Conservation (phyloP, 2,329 filamentous ascomycete genomes). For the Penicillium verrucosum region DNA sequence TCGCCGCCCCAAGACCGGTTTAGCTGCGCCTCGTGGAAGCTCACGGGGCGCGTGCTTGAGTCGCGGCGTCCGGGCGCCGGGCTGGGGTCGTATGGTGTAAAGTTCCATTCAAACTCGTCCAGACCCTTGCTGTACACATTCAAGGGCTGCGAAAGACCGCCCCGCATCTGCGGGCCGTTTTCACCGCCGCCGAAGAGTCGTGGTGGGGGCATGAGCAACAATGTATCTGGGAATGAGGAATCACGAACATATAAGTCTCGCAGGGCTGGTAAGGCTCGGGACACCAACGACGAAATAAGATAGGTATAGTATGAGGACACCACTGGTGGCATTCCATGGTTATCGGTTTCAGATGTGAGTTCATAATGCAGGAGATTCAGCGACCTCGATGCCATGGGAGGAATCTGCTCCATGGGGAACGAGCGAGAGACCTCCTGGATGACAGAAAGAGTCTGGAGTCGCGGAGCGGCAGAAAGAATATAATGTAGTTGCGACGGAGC, state of each 20-base stretch:
- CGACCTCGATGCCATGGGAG: constrained; percentile 64
- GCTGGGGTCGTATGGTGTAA: constrained; percentile 57
- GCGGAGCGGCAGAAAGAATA: constrained; percentile 43
- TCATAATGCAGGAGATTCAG: constrained; percentile 77
- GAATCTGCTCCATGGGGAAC: constrained; percentile 56
- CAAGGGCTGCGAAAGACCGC: constrained; percentile 54
- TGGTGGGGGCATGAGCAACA: constrained; percentile 68
- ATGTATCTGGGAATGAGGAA: constrained; percentile 73
- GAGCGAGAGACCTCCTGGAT: constrained; percentile 55
- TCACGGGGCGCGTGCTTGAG: constrained; percentile 45
- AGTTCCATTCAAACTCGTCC: constrained; percentile 66
- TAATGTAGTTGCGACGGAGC: constrained; percentile 40
- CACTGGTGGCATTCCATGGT: constrained; percentile 54
- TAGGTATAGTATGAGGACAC: constrained; percentile 74
- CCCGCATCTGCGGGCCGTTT: constrained; percentile 23
- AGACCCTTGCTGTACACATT: constrained; percentile 65
- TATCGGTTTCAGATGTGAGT: constrained; percentile 60
- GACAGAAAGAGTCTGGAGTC: constrained; percentile 51
- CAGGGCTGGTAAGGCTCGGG: constrained; percentile 70
- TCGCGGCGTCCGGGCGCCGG: constrained; percentile 35
- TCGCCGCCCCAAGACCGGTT: constrained; percentile 59
- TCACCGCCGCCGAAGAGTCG: constrained; percentile 48
- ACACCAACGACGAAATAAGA: constrained; percentile 76
- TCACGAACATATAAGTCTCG: constrained; percentile 81
- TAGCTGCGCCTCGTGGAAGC: constrained; percentile 44